Percentiles rank a stretch among this genome's conserved stretches.
phyloP scores from a whole-genome alignment of 805 yeast species.

The Candida coquimbonensis region DNA sequence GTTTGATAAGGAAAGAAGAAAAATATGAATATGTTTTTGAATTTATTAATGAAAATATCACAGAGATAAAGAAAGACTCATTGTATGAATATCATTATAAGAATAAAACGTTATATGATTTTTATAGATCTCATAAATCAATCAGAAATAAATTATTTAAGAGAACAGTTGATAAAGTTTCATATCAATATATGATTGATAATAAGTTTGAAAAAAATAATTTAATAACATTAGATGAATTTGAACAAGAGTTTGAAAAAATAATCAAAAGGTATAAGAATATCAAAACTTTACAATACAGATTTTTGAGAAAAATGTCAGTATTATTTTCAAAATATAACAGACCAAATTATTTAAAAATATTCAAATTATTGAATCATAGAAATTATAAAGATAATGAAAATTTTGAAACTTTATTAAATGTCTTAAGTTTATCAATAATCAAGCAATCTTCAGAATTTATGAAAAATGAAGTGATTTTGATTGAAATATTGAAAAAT shows the following conservation, averaged over 20 bases:
- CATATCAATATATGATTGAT: slow-evolving; percentile 1
- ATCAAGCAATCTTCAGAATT: slow-evolving; percentile 2
- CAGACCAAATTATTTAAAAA: background rate
- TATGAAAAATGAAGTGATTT: slow-evolving; percentile 3
- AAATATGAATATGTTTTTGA: background rate
- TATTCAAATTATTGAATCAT: slow-evolving; percentile 1
- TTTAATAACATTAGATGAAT: background rate
- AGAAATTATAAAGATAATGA: background rate
- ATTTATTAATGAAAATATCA: background rate
- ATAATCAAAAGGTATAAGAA: background rate
- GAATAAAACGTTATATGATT: slow-evolving; percentile 1
- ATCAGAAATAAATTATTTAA: slow-evolving; percentile 3
- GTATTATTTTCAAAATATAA: background rate
- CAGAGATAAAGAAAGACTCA: background rate
- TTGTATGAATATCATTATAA: background rate
- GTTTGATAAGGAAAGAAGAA: background rate
- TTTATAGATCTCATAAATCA: background rate
- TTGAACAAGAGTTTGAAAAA: slow-evolving; percentile 1
- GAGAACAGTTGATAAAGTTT: background rate
- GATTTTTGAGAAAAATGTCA: slow-evolving; percentile 3
- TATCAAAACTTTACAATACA: background rate
- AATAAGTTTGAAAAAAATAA: background rate
- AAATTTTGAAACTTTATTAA: slow-evolving; percentile 4
- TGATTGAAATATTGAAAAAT: slow-evolving; percentile 3
- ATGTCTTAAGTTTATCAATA: slow-evolving; percentile 3